Percentiles rank a stretch among this genome's conserved stretches.
Evolutionary conservation across 192 early-diverging fungal species (phyloP).

Genomic region (Backusella sp.): DNA sequence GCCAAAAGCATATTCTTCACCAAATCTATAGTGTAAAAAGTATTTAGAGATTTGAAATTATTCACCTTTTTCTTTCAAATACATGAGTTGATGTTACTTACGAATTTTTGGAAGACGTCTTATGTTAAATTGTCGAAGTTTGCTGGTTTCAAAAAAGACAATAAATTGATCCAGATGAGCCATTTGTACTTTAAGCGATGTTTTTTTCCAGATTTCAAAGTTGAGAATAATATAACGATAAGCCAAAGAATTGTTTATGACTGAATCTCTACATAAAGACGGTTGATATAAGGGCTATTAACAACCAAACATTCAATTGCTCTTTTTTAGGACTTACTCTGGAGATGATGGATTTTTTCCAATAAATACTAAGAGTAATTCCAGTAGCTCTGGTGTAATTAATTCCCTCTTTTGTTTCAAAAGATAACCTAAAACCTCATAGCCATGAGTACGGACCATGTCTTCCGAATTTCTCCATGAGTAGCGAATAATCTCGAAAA

Average conservation of each 20-base stretch:
- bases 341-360: constrained; percentile 52
- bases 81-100: constrained; percentile 28
- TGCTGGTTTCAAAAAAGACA: constrained; percentile 55
- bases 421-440: constrained; percentile 62
- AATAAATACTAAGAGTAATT: constrained; percentile 60
- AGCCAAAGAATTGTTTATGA: constrained; percentile 63
- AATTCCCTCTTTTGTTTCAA: constrained; percentile 63
- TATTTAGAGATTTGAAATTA: background rate
- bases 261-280: constrained; percentile 50
- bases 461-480: constrained; percentile 72
- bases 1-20: constrained; percentile 63
- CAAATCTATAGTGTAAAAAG: constrained; percentile 41
- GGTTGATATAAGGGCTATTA: background rate
- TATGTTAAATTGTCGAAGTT: constrained; percentile 54
- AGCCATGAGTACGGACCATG: constrained; percentile 66
- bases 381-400: constrained; percentile 55
- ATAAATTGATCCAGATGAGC: constrained; percentile 61
- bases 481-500: constrained; percentile 60
- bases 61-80: background rate
- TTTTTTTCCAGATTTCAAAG: constrained; percentile 67
- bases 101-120: constrained; percentile 57
- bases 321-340: constrained; percentile 38
- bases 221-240: constrained; percentile 63
- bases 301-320: background rate
- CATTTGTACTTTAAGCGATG: constrained; percentile 51